phyloP scores from a whole-genome alignment of 2,329 filamentous ascomycete genomes.

The Penicillium sp. region DNA sequence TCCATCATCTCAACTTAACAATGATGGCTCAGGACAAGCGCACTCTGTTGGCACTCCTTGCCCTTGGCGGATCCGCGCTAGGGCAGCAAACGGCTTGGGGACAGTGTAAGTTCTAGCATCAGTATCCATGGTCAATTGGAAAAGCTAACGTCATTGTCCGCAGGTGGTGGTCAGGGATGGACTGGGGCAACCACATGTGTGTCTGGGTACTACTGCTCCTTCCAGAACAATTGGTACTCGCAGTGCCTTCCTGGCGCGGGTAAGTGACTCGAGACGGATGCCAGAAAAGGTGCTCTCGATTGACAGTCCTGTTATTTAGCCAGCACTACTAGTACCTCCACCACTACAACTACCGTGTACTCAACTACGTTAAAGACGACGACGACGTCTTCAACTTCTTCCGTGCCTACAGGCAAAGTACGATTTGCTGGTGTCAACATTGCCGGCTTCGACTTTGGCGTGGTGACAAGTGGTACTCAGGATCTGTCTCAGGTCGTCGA shows the following conservation, averaged over 20 bases:
- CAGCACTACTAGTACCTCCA: background rate
- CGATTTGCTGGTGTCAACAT: constrained; percentile 3
- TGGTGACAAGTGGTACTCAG: background rate
- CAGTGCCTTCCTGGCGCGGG: constrained; percentile 1
- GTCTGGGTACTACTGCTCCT: background rate
- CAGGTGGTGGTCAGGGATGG: background rate
- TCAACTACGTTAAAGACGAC: background rate
- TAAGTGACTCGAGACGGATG: background rate
- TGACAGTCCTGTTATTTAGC: background rate
- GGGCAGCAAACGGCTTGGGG: background rate
- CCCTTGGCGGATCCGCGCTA: background rate
- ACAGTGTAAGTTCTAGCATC: background rate
- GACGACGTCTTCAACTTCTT: background rate
- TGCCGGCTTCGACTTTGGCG: constrained; percentile 2
- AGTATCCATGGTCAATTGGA: background rate
- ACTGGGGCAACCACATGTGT: background rate
- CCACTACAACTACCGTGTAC: background rate
- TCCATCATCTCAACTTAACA: background rate
- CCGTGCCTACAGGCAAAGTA: background rate
- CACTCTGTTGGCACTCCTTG: background rate
- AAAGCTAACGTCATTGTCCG: no score
- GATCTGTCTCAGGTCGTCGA: background rate
- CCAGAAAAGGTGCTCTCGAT: background rate
- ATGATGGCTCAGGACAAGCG: background rate
- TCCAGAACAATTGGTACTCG: background rate